Conservation (phyloP, 1,284 basidiomycete genomes). For the Ceratobasidium sp. region DNA sequence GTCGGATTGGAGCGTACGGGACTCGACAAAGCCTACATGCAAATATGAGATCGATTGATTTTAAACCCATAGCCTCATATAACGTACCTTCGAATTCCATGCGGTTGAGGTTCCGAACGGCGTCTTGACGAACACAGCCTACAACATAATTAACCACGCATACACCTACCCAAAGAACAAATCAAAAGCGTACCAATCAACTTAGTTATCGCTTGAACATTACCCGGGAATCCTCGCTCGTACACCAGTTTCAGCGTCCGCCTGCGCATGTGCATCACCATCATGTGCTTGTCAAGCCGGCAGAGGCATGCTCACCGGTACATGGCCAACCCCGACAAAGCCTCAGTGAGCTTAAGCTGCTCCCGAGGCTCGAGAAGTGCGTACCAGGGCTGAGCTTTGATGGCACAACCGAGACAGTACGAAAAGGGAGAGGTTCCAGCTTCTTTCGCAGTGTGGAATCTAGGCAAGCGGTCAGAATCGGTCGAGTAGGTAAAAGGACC, state of each 20-base stretch:
- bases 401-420: conserved; percentile 13
- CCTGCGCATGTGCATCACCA: background rate
- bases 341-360: background rate
- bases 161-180: background rate
- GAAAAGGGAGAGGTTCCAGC: background rate
- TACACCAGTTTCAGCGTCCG: conserved; percentile 31
- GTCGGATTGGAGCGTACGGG: background rate
- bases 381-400: background rate
- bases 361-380: conserved; percentile 4
- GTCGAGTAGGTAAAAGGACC: background rate
- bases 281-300: background rate
- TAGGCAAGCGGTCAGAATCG: background rate
- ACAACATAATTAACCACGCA: background rate
- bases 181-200: conserved; percentile 5
- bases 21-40: conserved; percentile 19
- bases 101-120: conserved; percentile 2
- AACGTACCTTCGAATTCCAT: conserved; percentile 34
- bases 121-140: conserved; percentile 22
- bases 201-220: conserved; percentile 9
- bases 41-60: background rate
- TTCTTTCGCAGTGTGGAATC: conserved; percentile 19
- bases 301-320: conserved; percentile 14
- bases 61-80: background rate
- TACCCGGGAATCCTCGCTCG: conserved; percentile 12
- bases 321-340: conserved; percentile 14